Conservation (phyloP, 2,329 filamentous ascomycete genomes). For the Monilinia polystroma region DNA sequence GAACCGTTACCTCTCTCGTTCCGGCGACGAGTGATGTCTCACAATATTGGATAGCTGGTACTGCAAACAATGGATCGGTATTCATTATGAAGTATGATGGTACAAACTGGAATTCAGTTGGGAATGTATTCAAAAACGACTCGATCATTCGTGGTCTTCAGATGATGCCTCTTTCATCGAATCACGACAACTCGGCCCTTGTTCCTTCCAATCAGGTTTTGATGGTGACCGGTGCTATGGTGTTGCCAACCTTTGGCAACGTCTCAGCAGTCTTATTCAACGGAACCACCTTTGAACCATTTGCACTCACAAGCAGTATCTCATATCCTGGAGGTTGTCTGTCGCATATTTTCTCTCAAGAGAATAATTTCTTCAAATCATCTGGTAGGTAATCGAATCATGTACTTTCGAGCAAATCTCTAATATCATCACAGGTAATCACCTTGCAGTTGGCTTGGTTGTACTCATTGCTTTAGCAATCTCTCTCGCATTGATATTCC, state of each 20-base stretch:
- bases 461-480: slow-evolving; percentile 80
- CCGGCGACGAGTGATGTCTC: slow-evolving; percentile 69
- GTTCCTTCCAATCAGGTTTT: slow-evolving; percentile 69
- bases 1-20: slow-evolving; percentile 74
- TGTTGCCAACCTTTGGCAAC: slow-evolving; percentile 72
- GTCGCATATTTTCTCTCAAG: slow-evolving; percentile 79
- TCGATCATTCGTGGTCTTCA: slow-evolving; percentile 79
- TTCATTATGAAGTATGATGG: slow-evolving; percentile 85
- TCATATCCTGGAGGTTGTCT: slow-evolving; percentile 70
- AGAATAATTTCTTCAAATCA: slow-evolving; percentile 70
- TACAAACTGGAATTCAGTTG: slow-evolving; percentile 65
- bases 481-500: slow-evolving; percentile 71
- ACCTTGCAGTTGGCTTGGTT: slow-evolving; percentile 71
- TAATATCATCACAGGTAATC: slow-evolving; percentile 45
- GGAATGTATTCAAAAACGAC: slow-evolving; percentile 58
- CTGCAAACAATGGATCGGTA: slow-evolving; percentile 62
- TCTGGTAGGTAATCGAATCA: slow-evolving; percentile 51
- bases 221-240: slow-evolving; percentile 80
- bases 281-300: slow-evolving; percentile 74
- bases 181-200: slow-evolving; percentile 64
- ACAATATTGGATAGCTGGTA: slow-evolving; percentile 81
- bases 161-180: slow-evolving; percentile 67
- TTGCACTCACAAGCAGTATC: slow-evolving; percentile 70
- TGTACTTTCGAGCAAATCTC: slow-evolving; percentile 27
- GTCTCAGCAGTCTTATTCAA: slow-evolving; percentile 88